Percentiles rank a stretch among this genome's conserved stretches.
phyloP scores from a whole-genome alignment of 2,329 filamentous ascomycete genomes.

The Pseudogymnoascus sp. region DNA sequence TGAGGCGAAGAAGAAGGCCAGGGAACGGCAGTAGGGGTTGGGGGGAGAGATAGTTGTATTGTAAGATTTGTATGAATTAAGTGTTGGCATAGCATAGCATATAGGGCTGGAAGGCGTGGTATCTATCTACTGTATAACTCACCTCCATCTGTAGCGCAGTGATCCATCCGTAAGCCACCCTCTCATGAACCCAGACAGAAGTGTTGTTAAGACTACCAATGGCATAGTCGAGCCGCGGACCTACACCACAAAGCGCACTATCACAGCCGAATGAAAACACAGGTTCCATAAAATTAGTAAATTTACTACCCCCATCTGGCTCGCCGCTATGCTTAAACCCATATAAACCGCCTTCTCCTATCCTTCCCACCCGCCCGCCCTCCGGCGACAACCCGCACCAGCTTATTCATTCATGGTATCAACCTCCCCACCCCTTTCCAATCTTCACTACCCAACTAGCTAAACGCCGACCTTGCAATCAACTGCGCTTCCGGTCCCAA shows the following conservation, averaged over 20 bases:
- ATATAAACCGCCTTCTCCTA: neutral
- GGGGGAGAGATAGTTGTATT: neutral
- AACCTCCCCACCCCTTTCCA: neutral
- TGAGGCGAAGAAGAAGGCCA: neutral
- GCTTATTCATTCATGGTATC: constrained; percentile 7
- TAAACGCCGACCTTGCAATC: constrained; percentile 71
- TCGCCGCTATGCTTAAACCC: constrained; percentile 2
- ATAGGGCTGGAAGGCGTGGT: neutral
- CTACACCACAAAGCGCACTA: neutral
- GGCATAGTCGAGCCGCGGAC: neutral
- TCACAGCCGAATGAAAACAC: neutral
- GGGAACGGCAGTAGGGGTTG: neutral
- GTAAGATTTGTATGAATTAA: constrained; percentile 2
- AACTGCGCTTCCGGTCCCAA: constrained; percentile 75
- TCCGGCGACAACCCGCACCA: neutral
- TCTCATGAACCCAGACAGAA: neutral
- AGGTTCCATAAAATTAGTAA: neutral
- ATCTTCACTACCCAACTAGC: constrained; percentile 34
- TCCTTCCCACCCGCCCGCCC: neutral
- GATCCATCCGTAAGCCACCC: neutral
- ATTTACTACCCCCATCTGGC: neutral
- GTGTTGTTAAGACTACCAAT: neutral
- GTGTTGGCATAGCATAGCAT: constrained; percentile 3
- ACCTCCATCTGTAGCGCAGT: neutral
- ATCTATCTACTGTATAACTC: constrained; percentile 4